These are phyloP conservation scores for Beauveria scarabaeidicola DNA, from an alignment of 2,329 filamentous ascomycete species.

Conservation along the genomic window DNA sequence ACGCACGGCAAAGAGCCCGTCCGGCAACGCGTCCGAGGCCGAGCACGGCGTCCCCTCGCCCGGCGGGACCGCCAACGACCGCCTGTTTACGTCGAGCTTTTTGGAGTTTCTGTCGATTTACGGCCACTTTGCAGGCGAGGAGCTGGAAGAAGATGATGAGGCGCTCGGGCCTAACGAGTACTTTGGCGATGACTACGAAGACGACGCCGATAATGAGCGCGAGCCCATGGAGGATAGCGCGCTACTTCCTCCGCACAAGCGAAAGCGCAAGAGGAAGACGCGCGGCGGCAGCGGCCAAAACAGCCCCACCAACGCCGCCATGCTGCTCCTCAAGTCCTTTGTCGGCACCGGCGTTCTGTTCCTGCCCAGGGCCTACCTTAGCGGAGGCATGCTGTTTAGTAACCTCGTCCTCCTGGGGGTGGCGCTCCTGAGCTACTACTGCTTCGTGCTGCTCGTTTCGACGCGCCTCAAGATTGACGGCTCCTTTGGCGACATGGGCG, in stretches of 20 bases:
- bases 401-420: conserved; percentile 83
- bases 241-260: conserved; percentile 66
- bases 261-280: conserved; percentile 67
- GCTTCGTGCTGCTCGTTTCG: conserved; percentile 86
- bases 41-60: conserved; percentile 29
- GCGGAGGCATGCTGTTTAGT: conserved; percentile 95
- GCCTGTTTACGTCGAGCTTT: conserved; percentile 82
- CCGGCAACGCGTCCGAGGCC: conserved; percentile 23
- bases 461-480: conserved; percentile 78
- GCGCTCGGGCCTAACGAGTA: conserved; percentile 81
- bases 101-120: conserved; percentile 93
- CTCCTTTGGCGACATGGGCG: conserved; percentile 97
- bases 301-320: conserved; percentile 66
- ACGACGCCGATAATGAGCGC: conserved; percentile 54
- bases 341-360: conserved; percentile 95
- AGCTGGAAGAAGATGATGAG: conserved; percentile 94
- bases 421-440: conserved; percentile 86
- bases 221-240: conserved; percentile 82
- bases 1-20: conserved; percentile 59
- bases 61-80: conserved; percentile 26
- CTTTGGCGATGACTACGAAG: conserved; percentile 61
- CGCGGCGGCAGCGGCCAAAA: conserved; percentile 68
- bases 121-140: conserved; percentile 94
- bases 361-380: conserved; percentile 84
- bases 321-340: conserved; percentile 92